A percentile compares a stretch with the other conserved stretches of the same genome.
phyloP scores from a whole-genome alignment of 768 basidiomycete genomes.

The Lentinula boryana region DNA sequence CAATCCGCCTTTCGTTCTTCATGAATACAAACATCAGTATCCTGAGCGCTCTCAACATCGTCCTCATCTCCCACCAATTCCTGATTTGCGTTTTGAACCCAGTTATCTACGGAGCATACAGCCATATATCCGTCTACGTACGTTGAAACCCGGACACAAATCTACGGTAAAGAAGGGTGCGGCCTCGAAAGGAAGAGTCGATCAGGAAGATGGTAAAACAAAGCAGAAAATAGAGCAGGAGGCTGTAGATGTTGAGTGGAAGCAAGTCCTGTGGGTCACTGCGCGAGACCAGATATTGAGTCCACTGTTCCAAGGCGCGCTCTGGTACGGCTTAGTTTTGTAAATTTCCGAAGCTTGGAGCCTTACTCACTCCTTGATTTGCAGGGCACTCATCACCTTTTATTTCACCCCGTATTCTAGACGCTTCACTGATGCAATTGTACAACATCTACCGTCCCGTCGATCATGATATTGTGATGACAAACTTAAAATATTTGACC shows the following conservation, averaged over 20 bases:
- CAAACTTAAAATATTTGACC: too few species aligned
- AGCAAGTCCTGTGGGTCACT: constrained; percentile 55
- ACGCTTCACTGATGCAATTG: not conserved
- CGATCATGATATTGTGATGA: not conserved
- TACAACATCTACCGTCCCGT: not conserved
- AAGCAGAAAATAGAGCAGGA: constrained; percentile 10
- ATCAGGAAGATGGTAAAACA: not conserved
- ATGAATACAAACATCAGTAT: not conserved
- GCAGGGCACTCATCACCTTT: not conserved
- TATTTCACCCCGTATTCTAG: not conserved
- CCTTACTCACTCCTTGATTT: not conserved
- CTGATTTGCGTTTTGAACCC: not conserved
- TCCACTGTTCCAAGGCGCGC: constrained; percentile 59
- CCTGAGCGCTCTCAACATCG: not conserved
- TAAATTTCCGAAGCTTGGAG: not conserved
- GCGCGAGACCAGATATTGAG: constrained; percentile 62
- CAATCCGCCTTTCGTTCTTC: not conserved
- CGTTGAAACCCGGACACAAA: not conserved
- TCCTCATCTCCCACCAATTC: not conserved
- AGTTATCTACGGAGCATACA: not conserved
- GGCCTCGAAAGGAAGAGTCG: not conserved
- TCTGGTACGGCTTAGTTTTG: constrained; percentile 46
- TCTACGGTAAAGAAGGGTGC: not conserved
- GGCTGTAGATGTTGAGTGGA: constrained; percentile 49
- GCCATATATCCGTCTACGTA: not conserved